Evolutionary conservation across 257 asterid species (phyloP).

Genomic region (Jacaranda mimosifolia): DNA sequence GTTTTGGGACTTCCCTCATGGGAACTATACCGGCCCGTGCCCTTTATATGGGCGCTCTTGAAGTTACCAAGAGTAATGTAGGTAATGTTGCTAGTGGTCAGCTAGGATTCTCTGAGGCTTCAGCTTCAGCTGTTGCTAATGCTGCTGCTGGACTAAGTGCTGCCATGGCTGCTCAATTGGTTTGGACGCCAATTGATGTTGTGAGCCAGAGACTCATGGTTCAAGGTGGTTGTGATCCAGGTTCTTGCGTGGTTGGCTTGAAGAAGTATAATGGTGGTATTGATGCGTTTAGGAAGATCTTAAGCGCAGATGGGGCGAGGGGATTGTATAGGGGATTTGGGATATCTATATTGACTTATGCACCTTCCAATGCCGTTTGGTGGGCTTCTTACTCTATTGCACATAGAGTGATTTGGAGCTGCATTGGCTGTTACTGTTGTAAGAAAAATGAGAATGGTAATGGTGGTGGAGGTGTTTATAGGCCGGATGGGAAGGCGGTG

Average conservation of each 20-base stretch:
- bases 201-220: slow-evolving; percentile 98
- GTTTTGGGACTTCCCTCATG: slow-evolving; percentile 89
- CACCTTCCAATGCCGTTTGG: slow-evolving; percentile 99
- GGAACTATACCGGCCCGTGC: slow-evolving; percentile 98
- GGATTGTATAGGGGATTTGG: slow-evolving; percentile 98
- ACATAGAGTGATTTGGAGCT: slow-evolving; percentile 74
- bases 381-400: slow-evolving; percentile 94
- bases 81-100: slow-evolving; percentile 63
- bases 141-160: slow-evolving; percentile 95
- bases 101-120: slow-evolving; percentile 77
- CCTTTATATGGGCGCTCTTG: slow-evolving; percentile 97
- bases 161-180: slow-evolving; percentile 97
- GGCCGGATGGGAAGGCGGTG: slow-evolving; percentile 77
- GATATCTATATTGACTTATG: slow-evolving; percentile 89
- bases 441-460: slow-evolving; percentile 62
- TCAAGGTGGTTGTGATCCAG: slow-evolving; percentile 61
- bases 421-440: slow-evolving; percentile 61
- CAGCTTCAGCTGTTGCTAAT: slow-evolving; percentile 82
- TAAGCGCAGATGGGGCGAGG: slow-evolving; percentile 66
- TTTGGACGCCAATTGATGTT: slow-evolving; percentile 97
- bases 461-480: slow-evolving; percentile 53
- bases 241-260: slow-evolving; percentile 52
- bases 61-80: slow-evolving; percentile 86
- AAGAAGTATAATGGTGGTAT: slow-evolving; percentile 82
- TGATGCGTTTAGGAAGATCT: slow-evolving; percentile 84